A percentile compares a stretch with the other conserved stretches of the same genome.
Conservation (phyloP, 192 early-diverging fungal genomes). For the Linnemannia hyalina region DNA sequence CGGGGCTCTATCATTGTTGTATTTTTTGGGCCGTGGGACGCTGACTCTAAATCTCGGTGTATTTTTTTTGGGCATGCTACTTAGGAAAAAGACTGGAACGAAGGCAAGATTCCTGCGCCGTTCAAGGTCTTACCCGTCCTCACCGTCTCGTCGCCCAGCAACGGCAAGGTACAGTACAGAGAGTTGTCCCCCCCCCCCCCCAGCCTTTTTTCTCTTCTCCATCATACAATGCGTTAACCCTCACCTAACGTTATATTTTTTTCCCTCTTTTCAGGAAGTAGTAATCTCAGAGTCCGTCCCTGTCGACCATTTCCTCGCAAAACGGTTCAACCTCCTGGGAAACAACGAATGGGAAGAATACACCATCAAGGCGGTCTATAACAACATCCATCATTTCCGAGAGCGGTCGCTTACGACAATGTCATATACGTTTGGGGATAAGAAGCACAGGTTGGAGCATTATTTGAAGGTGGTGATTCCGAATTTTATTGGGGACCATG, state of each 20-base stretch:
- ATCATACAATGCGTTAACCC: no score
- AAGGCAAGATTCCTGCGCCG: background rate
- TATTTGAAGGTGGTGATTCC: conserved; percentile 1
- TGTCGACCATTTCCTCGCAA: conserved; percentile 25
- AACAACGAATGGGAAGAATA: conserved; percentile 24
- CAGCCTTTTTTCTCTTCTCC: background rate
- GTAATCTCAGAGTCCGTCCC: conserved; percentile 18
- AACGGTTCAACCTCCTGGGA: conserved; percentile 29
- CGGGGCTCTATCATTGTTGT: background rate
- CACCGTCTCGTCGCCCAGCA: background rate
- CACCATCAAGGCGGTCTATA: conserved; percentile 38
- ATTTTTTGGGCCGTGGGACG: background rate
- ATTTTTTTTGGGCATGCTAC: background rate
- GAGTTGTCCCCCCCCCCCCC: background rate
- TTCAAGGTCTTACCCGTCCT: conserved; percentile 9
- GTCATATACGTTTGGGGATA: conserved; percentile 10
- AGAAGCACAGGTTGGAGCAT: conserved; percentile 2
- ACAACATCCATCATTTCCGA: conserved; percentile 31
- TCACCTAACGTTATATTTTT: background rate
- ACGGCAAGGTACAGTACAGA: background rate
- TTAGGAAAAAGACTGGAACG: background rate
- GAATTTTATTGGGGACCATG: conserved; percentile 14
- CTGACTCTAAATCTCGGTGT: background rate
- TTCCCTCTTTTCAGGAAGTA: background rate
- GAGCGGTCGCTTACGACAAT: conserved; percentile 19